Evolutionary conservation across 495 filamentous ascomycete species (phyloP), one percentile per base, ranked within the genome.

Genomic region (Aspergillus sclerotiicarbonarius): DNA sequence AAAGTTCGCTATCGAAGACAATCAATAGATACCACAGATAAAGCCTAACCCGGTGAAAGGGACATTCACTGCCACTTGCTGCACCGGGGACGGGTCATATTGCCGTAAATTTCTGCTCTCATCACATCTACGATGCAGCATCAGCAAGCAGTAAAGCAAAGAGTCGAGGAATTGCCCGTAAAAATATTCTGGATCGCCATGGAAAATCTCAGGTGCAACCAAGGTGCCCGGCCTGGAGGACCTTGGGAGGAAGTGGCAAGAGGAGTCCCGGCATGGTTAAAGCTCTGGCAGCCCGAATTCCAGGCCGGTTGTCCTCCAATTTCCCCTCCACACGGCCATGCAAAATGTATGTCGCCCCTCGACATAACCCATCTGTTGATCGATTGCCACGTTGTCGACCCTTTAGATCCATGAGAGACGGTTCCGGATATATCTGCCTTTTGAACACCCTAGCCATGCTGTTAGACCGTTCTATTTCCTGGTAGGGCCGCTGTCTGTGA

Each of bases 161-260:
- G 8, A 35, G 1, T 7, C 3, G 33, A 35, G 33, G 33, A 35
- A 35, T 35, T 35, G 13, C 1, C 33, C 9, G 13, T 35, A 13
- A 35, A 35, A 25, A 25, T 5, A 13, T 35, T 7, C 13, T 35
- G 13, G 33, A 7, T 35, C 33, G 2, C 8, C 8, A 35, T 35
- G 13, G 33, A 37, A 7, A 37, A 37, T 37, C 8, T 15, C 13
- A 37, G 33, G 13, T 37, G 37, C 31, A 19, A 53, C 35, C 44
- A 57, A 57, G 54, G 33, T 54, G 48, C 21, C 9, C 10, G 32
- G 31, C 25, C 33, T 41, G 18, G 53, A 37, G 58, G 58, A 60
- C 53, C 58, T 56, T 60, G 58, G 58, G 44, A 37, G 32, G 33
- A 2, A 37, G 33, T 37, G 3, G 33, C 9, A 19, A 53, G 25